phyloP scores from a whole-genome alignment of 306 rosid species.

The Trifolium fragiferum region DNA sequence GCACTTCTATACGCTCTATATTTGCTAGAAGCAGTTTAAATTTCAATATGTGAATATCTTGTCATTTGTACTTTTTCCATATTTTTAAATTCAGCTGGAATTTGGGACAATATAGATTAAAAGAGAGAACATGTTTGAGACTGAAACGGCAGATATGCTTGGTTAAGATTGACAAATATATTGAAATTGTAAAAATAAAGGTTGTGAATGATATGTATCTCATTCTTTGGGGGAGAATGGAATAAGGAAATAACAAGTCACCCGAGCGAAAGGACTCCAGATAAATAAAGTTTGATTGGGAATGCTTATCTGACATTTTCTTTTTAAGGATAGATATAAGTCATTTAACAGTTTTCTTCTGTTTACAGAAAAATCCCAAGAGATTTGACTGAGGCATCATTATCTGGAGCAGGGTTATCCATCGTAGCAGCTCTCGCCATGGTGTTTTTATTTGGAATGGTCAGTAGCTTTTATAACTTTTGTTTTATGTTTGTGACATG shows the following conservation, averaged over 20 bases:
- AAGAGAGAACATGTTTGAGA: conserved; percentile 9
- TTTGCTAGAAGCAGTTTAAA: conserved; percentile 11
- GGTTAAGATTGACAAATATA: conserved; percentile 2
- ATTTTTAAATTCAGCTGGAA: neutral
- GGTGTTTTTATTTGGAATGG: conserved; percentile 98
- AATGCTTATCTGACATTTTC: conserved; percentile 5
- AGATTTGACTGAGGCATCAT: conserved; percentile 96
- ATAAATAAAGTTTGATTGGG: conserved; percentile 7
- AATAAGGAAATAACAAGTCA: conserved; percentile 5
- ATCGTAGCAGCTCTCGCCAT: conserved; percentile 85
- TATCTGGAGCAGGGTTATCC: conserved; percentile 98
- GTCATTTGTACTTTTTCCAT: neutral
- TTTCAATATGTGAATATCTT: neutral
- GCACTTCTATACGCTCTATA: no score
- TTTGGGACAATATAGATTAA: neutral
- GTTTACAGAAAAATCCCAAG: conserved; percentile 90
- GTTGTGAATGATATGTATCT: neutral
- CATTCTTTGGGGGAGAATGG: conserved; percentile 1
- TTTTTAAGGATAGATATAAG: conserved; percentile 26
- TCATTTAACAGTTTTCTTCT: conserved; percentile 21
- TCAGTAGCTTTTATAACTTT: conserved; percentile 43
- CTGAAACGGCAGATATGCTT: neutral
- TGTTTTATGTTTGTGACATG: conserved; percentile 29
- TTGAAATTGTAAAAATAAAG: neutral
- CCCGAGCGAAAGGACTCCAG: conserved; percentile 6